Percentiles rank a stretch among this genome's conserved stretches.
phyloP scores from a whole-genome alignment of 768 basidiomycete species.

The Amanita thiersii region DNA sequence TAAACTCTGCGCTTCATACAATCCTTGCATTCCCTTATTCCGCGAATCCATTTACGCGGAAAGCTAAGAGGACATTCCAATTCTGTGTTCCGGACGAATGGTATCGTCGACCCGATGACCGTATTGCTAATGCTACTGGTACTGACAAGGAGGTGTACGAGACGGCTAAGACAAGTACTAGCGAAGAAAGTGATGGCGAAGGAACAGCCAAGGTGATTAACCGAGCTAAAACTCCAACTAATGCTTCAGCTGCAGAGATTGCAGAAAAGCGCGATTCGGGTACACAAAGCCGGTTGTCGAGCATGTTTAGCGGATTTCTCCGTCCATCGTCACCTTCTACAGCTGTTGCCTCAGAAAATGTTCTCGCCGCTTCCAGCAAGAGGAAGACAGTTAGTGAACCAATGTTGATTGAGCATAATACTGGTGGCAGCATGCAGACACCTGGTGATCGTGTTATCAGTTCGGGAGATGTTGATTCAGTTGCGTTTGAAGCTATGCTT shows the following conservation, averaged over 20 bases:
- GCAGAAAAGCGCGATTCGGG: constrained; percentile 47
- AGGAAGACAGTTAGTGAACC: constrained; percentile 72
- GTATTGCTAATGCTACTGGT: constrained; percentile 37
- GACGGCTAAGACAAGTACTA: constrained; percentile 39
- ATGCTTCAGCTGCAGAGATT: constrained; percentile 8
- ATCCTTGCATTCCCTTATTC: constrained; percentile 31
- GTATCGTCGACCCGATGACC: constrained; percentile 65
- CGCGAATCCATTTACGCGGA: constrained; percentile 32
- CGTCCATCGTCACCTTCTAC: constrained; percentile 33
- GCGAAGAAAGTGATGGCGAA: constrained; percentile 35
- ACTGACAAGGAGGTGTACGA: constrained; percentile 41
- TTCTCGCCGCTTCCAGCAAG: constrained; percentile 24
- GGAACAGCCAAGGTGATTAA: constrained; percentile 52
- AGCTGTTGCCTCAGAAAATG: constrained; percentile 22
- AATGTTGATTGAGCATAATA: constrained; percentile 41
- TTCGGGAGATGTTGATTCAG: constrained; percentile 27
- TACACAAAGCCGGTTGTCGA: constrained; percentile 55
- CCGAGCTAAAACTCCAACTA: constrained; percentile 12
- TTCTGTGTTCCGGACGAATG: constrained; percentile 75
- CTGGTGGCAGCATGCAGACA: constrained; percentile 14
- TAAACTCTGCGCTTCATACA: constrained; percentile 32
- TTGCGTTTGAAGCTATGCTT: constrained; percentile 63
- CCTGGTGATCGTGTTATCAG: constrained; percentile 19
- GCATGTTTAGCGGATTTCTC: constrained; percentile 61
- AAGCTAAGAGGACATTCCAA: constrained; percentile 38